phyloP scores from a whole-genome alignment of 2,329 filamentous ascomycete species.

The Exophiala sp. region DNA sequence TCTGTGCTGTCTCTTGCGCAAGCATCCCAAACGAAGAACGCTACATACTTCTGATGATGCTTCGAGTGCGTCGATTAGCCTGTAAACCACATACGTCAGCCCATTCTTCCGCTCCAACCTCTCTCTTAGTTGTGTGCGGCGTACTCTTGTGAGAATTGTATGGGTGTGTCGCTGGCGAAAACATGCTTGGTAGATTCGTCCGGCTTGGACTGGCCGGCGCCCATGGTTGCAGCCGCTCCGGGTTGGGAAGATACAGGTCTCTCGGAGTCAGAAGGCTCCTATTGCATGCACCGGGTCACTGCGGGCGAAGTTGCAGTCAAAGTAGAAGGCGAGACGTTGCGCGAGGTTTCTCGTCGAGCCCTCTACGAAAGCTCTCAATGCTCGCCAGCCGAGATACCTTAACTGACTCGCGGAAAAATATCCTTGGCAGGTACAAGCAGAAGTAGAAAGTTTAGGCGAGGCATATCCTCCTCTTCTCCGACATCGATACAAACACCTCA shows the following conservation, averaged over 20 bases:
- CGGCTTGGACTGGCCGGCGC: constrained; percentile 61
- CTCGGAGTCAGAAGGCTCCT: neutral
- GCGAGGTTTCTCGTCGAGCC: no score
- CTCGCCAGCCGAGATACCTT: no score
- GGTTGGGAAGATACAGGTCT: neutral
- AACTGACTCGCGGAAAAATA: neutral
- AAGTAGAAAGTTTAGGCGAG: neutral
- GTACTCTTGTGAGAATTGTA: constrained; percentile 33
- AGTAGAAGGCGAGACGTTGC: no score
- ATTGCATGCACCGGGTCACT: neutral
- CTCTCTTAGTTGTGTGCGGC: constrained; percentile 51
- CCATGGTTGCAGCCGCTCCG: constrained; percentile 46
- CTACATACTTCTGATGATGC: constrained; percentile 73
- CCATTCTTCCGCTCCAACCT: constrained; percentile 70
- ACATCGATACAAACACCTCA: no score
- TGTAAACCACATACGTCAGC: constrained; percentile 1
- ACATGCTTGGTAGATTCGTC: constrained; percentile 56
- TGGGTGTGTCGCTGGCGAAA: constrained; percentile 55
- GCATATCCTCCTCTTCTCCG: no score
- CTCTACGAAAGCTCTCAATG: no score
- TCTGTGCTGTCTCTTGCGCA: neutral
- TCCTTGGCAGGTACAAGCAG: neutral
- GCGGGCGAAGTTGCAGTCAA: no score
- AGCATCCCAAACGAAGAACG: neutral
- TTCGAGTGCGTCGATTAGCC: constrained; percentile 75